Percentiles rank a stretch among this genome's conserved stretches.
Evolutionary conservation across 768 basidiomycete species (phyloP).

Genomic region (Scleroderma bovista): DNA sequence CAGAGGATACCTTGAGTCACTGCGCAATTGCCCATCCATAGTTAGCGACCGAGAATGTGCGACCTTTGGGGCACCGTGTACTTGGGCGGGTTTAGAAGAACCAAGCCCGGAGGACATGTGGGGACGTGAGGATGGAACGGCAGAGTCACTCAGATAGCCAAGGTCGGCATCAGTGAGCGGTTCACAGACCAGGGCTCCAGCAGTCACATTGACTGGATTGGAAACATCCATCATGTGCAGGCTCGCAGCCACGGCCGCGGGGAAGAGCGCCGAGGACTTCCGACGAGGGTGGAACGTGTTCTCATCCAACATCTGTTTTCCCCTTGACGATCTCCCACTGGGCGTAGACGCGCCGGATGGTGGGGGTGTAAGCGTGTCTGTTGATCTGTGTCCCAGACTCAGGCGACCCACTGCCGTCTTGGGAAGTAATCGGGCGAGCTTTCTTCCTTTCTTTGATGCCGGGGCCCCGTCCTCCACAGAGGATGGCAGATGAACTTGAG

Average conservation of each 20-base stretch:
- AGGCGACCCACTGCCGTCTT: constrained; percentile 28
- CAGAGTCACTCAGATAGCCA: constrained; percentile 9
- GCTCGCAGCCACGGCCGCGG: constrained; percentile 21
- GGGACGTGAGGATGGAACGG: constrained; percentile 11
- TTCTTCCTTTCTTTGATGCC: constrained; percentile 19
- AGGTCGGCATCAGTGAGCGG: constrained; percentile 26
- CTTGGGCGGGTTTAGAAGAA: too few species aligned
- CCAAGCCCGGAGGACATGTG: constrained; percentile 9
- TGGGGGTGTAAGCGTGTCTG: constrained; percentile 20
- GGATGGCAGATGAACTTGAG: constrained; percentile 19
- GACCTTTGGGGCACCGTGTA: constrained; percentile 1
- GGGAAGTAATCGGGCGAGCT: constrained; percentile 26
- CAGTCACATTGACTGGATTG: constrained; percentile 16
- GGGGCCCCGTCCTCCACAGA: constrained; percentile 20
- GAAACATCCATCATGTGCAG: constrained; percentile 29
- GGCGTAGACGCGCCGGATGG: constrained; percentile 21
- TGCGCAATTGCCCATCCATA: constrained; percentile 10
- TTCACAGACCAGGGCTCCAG: constrained; percentile 20
- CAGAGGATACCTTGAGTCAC: constrained; percentile 5
- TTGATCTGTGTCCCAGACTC: constrained; percentile 20
- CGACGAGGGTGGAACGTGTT: constrained; percentile 32
- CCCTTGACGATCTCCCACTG: constrained; percentile 18
- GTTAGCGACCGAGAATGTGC: constrained; percentile 21
- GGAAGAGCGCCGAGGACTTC: constrained; percentile 30
- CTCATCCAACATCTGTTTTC: constrained; percentile 23